Percentiles rank a stretch among this genome's conserved stretches.
Conservation (phyloP, 768 basidiomycete species). For the Termitomyces sp. region DNA sequence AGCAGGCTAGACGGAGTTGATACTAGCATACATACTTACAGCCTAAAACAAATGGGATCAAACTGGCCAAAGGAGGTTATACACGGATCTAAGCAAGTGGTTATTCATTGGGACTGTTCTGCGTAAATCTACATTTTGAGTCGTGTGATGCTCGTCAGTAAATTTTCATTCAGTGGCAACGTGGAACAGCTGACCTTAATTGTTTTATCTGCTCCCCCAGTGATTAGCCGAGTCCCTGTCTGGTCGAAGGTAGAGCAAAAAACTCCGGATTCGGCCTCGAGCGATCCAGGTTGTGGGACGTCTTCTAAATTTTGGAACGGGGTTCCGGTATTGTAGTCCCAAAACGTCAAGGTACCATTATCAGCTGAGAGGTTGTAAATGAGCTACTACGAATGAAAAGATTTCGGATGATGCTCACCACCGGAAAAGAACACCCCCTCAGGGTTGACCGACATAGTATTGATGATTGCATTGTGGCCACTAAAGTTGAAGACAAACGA, state of each 20-base stretch:
- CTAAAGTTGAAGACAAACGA: slow-evolving; percentile 93
- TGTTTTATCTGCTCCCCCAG: slow-evolving; percentile 97
- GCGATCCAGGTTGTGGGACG: slow-evolving; percentile 93
- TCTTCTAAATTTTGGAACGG: slow-evolving; percentile 95
- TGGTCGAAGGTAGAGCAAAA: slow-evolving; percentile 97
- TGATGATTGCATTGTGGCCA: slow-evolving; percentile 97
- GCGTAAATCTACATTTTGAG: slow-evolving; percentile 47
- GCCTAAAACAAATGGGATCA: not conserved
- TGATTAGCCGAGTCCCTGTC: slow-evolving; percentile 91
- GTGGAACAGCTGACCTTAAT: slow-evolving; percentile 67
- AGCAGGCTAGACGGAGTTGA: not conserved
- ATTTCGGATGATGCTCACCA: slow-evolving; percentile 42
- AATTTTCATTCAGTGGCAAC: slow-evolving; percentile 1
- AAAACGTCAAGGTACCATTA: slow-evolving; percentile 86
- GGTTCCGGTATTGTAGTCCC: slow-evolving; percentile 93
- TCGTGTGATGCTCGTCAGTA: not conserved
- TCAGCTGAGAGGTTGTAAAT: slow-evolving; percentile 51
- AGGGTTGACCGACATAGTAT: slow-evolving; percentile 87
- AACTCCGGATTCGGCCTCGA: slow-evolving; percentile 95
- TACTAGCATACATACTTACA: not conserved
- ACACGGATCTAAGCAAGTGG: not conserved
- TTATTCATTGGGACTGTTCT: slow-evolving; percentile 53
- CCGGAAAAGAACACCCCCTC: slow-evolving; percentile 98
- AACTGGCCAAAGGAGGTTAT: slow-evolving; percentile 1
- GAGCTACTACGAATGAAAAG: not conserved